Base-by-base conservation (phyloP, 768 basidiomycete genomes). In the Termitomyces sp. region DNA sequence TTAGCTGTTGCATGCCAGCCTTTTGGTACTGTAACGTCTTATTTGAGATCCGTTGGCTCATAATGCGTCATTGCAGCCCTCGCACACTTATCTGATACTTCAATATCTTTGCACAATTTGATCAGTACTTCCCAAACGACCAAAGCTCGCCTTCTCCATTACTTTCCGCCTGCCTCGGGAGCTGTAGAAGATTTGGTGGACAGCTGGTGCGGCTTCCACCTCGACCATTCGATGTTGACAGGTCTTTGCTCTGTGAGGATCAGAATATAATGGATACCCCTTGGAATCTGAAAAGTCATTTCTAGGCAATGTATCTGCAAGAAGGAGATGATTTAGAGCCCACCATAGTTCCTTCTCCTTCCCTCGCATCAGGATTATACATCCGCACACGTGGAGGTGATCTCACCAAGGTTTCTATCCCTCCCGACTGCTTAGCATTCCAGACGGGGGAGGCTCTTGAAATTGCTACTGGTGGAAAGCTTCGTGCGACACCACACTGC, bases 371-470 rank as follows among this genome's bases (percentile, higher is more conserved):
- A 3, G 97, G 97, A 0, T 79, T 99, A 16, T 97, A 95, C 74
- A 97, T 99, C 65, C 86, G 86, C 49, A 93, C 91, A 23, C 84
- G 95, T 36, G 87, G 88, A 3, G 88, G 90, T 2, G 76, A 84
- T 26, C 71, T 95, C 30, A 85, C 84, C 14, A 95, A 93, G 70
- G 93, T 96, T 18, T 79, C 85, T 1, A 97, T 99, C 62, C 96
- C 97, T 4, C 67, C 75, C 18, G 84, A 91, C 68, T 92, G 88
- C 67, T 74, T 96, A 54, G 96, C 95, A 3, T 98, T 99, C 72
- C 97, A 99, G 71, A 98, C 95, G 0, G 97, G 97, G 6, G 95
- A 99, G 74, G 93, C 96, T 9, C 82, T 99, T 23, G 88, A 97
- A 70, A 77, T 98, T 26, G 88, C 95, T 26, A 98, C 96, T 1